Conservation (phyloP, 345 rosid genomes). For the Mallotus nudiflorus region DNA sequence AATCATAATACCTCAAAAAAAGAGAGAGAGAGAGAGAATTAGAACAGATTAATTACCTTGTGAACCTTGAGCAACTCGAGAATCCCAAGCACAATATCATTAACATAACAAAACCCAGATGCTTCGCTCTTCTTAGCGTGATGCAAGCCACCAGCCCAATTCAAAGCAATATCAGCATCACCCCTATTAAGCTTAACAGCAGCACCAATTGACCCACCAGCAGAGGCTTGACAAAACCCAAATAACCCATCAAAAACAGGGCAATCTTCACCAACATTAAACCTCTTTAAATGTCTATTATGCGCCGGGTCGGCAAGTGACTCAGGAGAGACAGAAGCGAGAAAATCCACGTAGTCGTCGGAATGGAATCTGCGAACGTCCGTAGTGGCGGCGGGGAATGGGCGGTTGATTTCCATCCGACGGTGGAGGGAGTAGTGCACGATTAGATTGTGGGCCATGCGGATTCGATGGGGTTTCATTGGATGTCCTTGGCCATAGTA, state of each 20-base stretch:
- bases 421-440: conserved; percentile 93
- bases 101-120: conserved; percentile 96
- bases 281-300: conserved; percentile 64
- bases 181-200: conserved; percentile 85
- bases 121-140: conserved; percentile 99
- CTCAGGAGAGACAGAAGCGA: conserved; percentile 72
- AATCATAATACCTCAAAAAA: background rate
- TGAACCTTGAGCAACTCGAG: conserved; percentile 93
- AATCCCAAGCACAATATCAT: conserved; percentile 92
- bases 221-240: conserved; percentile 87
- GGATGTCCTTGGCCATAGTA: conserved; percentile 98
- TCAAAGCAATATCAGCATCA: conserved; percentile 89
- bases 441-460: conserved; percentile 94
- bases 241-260: conserved; percentile 85
- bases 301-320: conserved; percentile 50
- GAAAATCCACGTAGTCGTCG: conserved; percentile 79
- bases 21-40: too few relatives aligned
- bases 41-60: conserved; percentile 45
- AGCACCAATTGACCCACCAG: conserved; percentile 98
- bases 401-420: conserved; percentile 89
- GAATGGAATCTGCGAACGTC: conserved; percentile 84
- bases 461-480: conserved; percentile 98
- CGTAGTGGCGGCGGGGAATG: conserved; percentile 69
- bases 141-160: conserved; percentile 98
- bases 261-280: conserved; percentile 98